These are phyloP conservation scores for Fusarium sororula DNA, from an alignment of 2,329 filamentous ascomycete species.

Conservation along the genomic window DNA sequence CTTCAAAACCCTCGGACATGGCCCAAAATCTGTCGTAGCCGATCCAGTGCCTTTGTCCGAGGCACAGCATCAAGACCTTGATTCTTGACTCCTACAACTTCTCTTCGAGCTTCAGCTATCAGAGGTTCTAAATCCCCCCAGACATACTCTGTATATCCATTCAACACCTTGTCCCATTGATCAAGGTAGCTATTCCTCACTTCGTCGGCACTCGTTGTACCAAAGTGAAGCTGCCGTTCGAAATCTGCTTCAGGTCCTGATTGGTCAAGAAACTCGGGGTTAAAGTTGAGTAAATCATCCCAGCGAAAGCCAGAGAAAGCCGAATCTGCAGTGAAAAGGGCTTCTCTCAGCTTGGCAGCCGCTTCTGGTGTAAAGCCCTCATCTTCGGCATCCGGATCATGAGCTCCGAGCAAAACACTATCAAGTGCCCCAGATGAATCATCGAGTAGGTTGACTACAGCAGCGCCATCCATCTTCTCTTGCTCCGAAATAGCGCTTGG, in stretches of 20 bases:
- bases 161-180: slow-evolving; percentile 66
- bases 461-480: slow-evolving; percentile 49
- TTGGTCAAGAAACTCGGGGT: slow-evolving; percentile 53
- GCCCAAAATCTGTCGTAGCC: slow-evolving; percentile 50
- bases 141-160: slow-evolving; percentile 70
- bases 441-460: slow-evolving; percentile 51
- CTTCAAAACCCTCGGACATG: slow-evolving; percentile 47
- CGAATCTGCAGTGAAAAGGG: slow-evolving; percentile 48
- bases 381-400: slow-evolving; percentile 36
- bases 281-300: slow-evolving; percentile 61
- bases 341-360: slow-evolving; percentile 46
- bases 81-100: slow-evolving; percentile 57
- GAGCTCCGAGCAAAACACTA: slow-evolving; percentile 23
- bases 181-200: slow-evolving; percentile 59
- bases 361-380: slow-evolving; percentile 44
- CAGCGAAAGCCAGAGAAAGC: slow-evolving; percentile 42
- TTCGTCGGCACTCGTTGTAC: slow-evolving; percentile 50
- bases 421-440: slow-evolving; percentile 36
- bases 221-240: slow-evolving; percentile 47
- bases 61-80: slow-evolving; percentile 25
- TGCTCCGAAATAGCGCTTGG: slow-evolving; percentile 20
- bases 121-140: slow-evolving; percentile 71
- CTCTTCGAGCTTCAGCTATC: slow-evolving; percentile 63
- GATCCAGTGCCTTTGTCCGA: slow-evolving; percentile 46
- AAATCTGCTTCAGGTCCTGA: slow-evolving; percentile 29